phyloP scores from a whole-genome alignment of 352 stramenopile genomes.

The Pythium phragmitis region DNA sequence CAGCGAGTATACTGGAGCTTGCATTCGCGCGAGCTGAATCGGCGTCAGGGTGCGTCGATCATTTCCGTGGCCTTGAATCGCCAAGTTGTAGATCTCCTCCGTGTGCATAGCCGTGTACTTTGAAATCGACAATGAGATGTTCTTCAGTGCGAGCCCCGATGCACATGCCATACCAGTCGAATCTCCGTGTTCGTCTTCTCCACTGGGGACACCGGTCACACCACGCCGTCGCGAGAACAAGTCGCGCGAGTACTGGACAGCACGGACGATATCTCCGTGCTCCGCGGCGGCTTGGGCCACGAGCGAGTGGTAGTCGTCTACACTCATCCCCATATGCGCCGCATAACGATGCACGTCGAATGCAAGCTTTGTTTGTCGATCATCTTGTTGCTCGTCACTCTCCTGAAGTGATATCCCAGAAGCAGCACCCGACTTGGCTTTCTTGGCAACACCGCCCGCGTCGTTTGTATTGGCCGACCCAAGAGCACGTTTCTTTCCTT shows the following conservation, averaged over 20 bases:
- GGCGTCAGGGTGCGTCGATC: conserved; percentile 15
- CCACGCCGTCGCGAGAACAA: conserved; percentile 40
- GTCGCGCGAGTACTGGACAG: conserved; percentile 53
- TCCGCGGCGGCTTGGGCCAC: conserved; percentile 34
- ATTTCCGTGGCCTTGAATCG: conserved; percentile 17
- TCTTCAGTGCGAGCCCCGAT: conserved; percentile 38
- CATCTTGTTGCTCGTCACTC: conserved; percentile 36
- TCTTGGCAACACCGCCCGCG: conserved; percentile 10
- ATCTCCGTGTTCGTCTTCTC: not conserved
- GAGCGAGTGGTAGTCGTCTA: conserved; percentile 45
- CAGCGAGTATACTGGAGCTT: conserved; percentile 53
- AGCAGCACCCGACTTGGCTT: not conserved
- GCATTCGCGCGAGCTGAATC: conserved; percentile 40
- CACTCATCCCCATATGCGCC: conserved; percentile 40
- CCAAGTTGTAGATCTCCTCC: conserved; percentile 45
- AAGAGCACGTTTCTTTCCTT: conserved; percentile 28
- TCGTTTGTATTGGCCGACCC: conserved; percentile 5
- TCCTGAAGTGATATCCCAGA: not conserved
- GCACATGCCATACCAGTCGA: not conserved
- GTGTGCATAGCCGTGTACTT: conserved; percentile 55
- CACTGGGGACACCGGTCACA: not conserved
- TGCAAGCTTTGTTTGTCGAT: conserved; percentile 35
- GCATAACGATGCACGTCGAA: conserved; percentile 56
- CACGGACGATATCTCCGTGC: conserved; percentile 46
- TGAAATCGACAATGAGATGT: conserved; percentile 61